Percentiles rank a stretch among this genome's conserved stretches.
These are phyloP conservation scores for Coemansia sp. DNA, from an alignment of 192 early-diverging fungal species.

Conservation along the genomic window DNA sequence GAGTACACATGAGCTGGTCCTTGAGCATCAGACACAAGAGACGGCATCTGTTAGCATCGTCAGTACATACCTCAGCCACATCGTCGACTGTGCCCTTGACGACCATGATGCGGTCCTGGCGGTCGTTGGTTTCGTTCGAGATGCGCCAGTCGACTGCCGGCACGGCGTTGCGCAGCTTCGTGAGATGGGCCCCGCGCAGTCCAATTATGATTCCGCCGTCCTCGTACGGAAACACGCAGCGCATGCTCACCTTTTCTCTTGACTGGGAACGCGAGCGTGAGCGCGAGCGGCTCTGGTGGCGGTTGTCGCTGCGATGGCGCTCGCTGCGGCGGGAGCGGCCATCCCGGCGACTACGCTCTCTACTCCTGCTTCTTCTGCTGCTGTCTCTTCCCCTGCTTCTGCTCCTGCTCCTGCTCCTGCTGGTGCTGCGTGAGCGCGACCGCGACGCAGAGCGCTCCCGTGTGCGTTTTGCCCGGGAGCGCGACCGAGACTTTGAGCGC, in stretches of 20 bases:
- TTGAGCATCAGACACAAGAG: background rate
- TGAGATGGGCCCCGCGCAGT: conserved; percentile 47
- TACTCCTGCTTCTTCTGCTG: conserved; percentile 19
- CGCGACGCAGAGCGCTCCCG: conserved; percentile 15
- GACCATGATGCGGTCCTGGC: conserved; percentile 51
- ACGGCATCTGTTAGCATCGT: background rate
- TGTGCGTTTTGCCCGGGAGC: conserved; percentile 2
- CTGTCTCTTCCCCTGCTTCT: no score
- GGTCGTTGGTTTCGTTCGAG: conserved; percentile 54
- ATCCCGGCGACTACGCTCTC: conserved; percentile 12
- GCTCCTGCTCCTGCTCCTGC: conserved; percentile 11
- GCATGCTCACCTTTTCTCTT: conserved; percentile 45
- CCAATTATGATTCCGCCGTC: conserved; percentile 57
- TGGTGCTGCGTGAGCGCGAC: conserved; percentile 30
- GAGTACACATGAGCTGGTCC: background rate
- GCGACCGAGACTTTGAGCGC: conserved; percentile 26
- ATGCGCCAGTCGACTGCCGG: conserved; percentile 50
- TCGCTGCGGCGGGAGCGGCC: conserved; percentile 21
- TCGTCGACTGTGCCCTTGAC: conserved; percentile 39
- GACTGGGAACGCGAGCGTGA: conserved; percentile 14
- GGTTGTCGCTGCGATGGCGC: conserved; percentile 11
- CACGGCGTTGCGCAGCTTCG: conserved; percentile 44
- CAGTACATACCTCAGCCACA: conserved; percentile 42
- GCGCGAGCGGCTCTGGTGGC: conserved; percentile 18
- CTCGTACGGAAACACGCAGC: conserved; percentile 54